Evolutionary conservation across 1,139 yeast species (phyloP).

Genomic region (Hansenula anomala): DNA sequence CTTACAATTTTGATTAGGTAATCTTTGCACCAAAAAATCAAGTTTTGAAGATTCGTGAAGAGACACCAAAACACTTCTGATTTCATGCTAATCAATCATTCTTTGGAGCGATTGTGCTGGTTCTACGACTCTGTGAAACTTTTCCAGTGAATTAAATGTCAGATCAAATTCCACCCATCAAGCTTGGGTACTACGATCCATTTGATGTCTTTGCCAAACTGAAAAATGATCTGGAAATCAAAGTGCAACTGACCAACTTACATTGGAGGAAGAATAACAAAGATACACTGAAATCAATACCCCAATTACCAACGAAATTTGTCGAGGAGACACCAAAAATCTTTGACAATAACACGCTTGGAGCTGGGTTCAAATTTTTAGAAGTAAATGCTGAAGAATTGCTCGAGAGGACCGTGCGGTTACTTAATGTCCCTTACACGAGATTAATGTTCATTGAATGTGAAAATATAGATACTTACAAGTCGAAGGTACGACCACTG

Average conservation of each 20-base stretch:
- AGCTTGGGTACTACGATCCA: conserved; percentile 82
- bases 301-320: conserved; percentile 52
- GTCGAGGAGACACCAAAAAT: conserved; percentile 55
- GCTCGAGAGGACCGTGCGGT: conserved; percentile 3
- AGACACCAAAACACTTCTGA: too few relatives aligned
- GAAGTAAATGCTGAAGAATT: conserved; percentile 3
- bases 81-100: too few relatives aligned
- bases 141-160: too few relatives aligned
- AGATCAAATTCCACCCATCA: conserved; percentile 28
- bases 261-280: conserved; percentile 69
- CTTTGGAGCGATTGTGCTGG: too few relatives aligned
- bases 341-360: conserved; percentile 20
- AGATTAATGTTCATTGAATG: conserved; percentile 67
- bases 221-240: conserved; percentile 43
- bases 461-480: conserved; percentile 65
- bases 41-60: too few relatives aligned
- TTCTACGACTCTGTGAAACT: too few relatives aligned
- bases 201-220: conserved; percentile 59
- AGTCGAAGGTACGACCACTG: conserved; percentile 75
- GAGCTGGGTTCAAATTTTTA: conserved; percentile 1
- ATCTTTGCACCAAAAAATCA: too few relatives aligned
- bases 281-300: conserved; percentile 63
- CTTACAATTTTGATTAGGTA: too few relatives aligned
- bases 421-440: conserved; percentile 44
- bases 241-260: conserved; percentile 64